Evolutionary conservation across 148 eudicot genomes (phyloP), one percentile per base, ranked within the genome.

Genomic region (Rhododendron ferrugineum): DNA sequence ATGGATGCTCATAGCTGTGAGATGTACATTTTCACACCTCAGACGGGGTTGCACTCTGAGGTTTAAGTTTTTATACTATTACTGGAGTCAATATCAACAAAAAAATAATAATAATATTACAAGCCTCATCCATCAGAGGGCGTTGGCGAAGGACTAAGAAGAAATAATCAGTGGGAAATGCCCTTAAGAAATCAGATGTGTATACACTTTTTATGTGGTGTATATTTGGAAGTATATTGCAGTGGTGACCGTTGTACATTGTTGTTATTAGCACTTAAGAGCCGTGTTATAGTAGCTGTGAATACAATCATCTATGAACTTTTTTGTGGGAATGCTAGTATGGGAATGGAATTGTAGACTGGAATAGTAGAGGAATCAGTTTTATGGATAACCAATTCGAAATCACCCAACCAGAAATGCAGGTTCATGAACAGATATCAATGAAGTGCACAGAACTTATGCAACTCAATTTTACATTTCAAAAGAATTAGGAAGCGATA

Each of bases 1-100:
- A 93, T 97, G 6, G 91, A 92, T 58, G 83, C 96, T 56, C 98
- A 97, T 58, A 92, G 88, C 50, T 95, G 95, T 73, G 96, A 94
- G 86, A 89, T 97, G 94, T 97, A 90, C 85, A 83, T 94, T 28
- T 92, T 97, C 77, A 91, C 98, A 78, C 98, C 96, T 34, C 79
- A 86, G 82, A 84, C 73, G 16, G 79, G 26, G 3, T 83, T 78
- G 6, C 82, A 32, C 78, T 87, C 82, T 37, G 85, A 64, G 81
- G 85, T 88, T 84, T 91, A 88, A 84, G 11, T 68, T 5, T 3
- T 22, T n/a, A 6, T 14, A 22, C 16, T 0, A n/a, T 10, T 64
- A 64, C 72, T 10, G n/a, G 64, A 20, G n/a, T 64, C 72, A 9
- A 9, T 64, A n/a, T 26, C 14, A 64, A 23, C n/a, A 23, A n/a